A percentile compares a stretch with the other conserved stretches of the same genome.
Evolutionary conservation across 2,329 filamentous ascomycete species (phyloP).

Genomic region (Botryotinia globosa): DNA sequence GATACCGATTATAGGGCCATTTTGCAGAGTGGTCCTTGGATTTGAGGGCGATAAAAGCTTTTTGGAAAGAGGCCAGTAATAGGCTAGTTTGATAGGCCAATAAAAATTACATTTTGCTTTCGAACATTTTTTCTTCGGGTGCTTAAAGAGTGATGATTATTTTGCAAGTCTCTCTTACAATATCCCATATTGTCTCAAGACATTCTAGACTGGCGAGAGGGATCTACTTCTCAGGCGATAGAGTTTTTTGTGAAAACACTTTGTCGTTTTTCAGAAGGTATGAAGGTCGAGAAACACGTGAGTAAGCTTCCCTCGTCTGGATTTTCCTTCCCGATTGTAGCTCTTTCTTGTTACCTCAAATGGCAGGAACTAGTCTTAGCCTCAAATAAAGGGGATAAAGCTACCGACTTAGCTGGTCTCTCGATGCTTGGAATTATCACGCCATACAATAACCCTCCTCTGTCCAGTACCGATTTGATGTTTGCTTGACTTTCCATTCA

Average conservation of each 20-base stretch:
- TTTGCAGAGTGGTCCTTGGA: constrained; percentile 17
- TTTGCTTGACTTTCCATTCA: background rate
- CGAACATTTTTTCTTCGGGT: background rate
- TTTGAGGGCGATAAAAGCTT: background rate
- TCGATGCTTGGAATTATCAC: background rate
- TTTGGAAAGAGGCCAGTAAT: background rate
- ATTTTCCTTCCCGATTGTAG: background rate
- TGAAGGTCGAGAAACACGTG: background rate
- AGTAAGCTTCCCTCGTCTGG: background rate
- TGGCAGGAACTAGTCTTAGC: background rate
- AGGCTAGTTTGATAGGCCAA: background rate
- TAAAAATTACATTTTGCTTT: background rate
- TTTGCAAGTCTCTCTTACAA: background rate
- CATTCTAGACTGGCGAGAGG: background rate
- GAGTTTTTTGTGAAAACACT: background rate
- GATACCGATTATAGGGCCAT: constrained; percentile 12
- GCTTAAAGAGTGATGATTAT: background rate
- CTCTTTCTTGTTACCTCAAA: background rate
- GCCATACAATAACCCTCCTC: background rate
- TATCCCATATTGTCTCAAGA: background rate
- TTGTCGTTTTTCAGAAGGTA: background rate
- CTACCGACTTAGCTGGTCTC: background rate
- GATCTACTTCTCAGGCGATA: background rate
- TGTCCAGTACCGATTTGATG: background rate
- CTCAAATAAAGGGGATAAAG: background rate